Evolutionary conservation across 2,329 filamentous ascomycete genomes (phyloP).

Genomic region (Madurella fahalii): DNA sequence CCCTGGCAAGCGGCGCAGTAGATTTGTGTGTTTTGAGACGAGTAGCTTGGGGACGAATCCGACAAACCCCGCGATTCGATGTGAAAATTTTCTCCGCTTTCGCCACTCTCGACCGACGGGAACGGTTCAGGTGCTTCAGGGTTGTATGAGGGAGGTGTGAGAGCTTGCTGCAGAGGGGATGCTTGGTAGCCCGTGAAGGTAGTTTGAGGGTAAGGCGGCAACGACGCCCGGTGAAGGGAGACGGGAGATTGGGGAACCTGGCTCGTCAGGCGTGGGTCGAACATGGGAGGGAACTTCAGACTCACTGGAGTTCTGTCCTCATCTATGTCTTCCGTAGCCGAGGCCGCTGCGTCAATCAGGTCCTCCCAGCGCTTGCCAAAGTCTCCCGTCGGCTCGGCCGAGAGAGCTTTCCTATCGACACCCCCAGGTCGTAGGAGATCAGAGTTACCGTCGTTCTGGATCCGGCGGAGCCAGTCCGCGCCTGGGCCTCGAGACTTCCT

Average conservation of each 20-base stretch:
- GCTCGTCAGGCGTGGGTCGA: constrained; percentile 41
- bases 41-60: constrained; percentile 69
- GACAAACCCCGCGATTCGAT: constrained; percentile 62
- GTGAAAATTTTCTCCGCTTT: constrained; percentile 68
- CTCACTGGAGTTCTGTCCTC: constrained; percentile 86
- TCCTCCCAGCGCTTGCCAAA: constrained; percentile 95
- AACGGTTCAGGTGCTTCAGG: constrained; percentile 72
- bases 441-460: constrained; percentile 47
- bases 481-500: constrained; percentile 66
- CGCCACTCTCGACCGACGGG: constrained; percentile 78
- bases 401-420: constrained; percentile 77
- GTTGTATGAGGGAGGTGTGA: constrained; percentile 75
- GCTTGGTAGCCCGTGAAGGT: constrained; percentile 68
- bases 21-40: constrained; percentile 75
- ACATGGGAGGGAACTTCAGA: constrained; percentile 35
- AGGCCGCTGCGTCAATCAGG: constrained; percentile 87
- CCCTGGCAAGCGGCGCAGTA: constrained; percentile 87
- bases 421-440: constrained; percentile 62
- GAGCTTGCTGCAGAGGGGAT: constrained; percentile 82
- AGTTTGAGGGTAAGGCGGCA: constrained; percentile 58
- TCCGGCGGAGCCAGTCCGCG: constrained; percentile 58
- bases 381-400: constrained; percentile 75
- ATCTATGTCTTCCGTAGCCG: constrained; percentile 84
- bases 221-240: constrained; percentile 57
- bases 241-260: constrained; percentile 63